phyloP scores from a whole-genome alignment of 768 basidiomycete genomes.

The Leccinum pellstonianum region DNA sequence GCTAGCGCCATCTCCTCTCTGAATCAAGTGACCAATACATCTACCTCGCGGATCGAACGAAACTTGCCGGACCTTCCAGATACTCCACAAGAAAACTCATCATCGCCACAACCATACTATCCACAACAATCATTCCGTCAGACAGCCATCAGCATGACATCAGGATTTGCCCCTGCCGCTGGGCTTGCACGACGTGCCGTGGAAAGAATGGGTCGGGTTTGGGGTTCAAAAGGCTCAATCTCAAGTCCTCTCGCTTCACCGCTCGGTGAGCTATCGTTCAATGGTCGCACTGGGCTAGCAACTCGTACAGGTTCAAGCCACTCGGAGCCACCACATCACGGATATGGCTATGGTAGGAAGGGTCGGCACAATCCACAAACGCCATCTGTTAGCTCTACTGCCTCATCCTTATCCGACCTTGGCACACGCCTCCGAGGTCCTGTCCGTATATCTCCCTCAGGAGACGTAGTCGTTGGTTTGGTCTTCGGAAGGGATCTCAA shows the following conservation, averaged over 20 bases:
- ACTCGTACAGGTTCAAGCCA: slow-evolving; percentile 42
- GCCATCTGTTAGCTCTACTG: slow-evolving; percentile 54
- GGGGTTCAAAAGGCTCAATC: too few species aligned
- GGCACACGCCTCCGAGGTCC: slow-evolving; percentile 60
- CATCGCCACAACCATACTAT: slow-evolving; percentile 1
- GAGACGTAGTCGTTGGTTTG: slow-evolving; percentile 43
- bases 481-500: slow-evolving; percentile 68
- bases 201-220: too few species aligned
- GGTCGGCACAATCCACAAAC: slow-evolving; percentile 56
- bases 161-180: too few species aligned
- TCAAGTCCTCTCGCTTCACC: too few species aligned
- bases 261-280: too few species aligned
- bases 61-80: slow-evolving; percentile 32
- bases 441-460: slow-evolving; percentile 35
- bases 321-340: slow-evolving; percentile 28
- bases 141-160: too few species aligned
- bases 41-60: slow-evolving; percentile 28
- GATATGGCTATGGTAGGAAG: slow-evolving; percentile 33
- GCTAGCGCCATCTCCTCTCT: slow-evolving; percentile 16
- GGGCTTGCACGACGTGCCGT: too few species aligned
- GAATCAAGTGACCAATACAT: slow-evolving; percentile 28
- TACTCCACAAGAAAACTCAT: slow-evolving; percentile 11
- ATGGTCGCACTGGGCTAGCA: slow-evolving; percentile 7
- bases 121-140: too few species aligned
- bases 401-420: slow-evolving; percentile 50